These are phyloP conservation scores for Calocybe indica DNA, from an alignment of 768 basidiomycete genomes.

Conservation along the genomic window DNA sequence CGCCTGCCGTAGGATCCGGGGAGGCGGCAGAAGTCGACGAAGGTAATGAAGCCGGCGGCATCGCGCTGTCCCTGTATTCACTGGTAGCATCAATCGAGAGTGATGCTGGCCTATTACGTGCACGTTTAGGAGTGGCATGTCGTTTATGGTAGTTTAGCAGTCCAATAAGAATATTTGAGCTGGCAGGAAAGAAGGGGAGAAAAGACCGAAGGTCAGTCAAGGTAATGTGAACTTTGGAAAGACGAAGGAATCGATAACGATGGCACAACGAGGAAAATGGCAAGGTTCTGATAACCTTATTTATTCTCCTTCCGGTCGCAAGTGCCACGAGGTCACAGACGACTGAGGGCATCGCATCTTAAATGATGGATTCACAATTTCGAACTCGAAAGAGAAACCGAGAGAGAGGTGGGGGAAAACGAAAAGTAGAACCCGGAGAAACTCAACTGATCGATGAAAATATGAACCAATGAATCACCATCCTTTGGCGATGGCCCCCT, in stretches of 20 bases:
- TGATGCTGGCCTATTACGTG: conserved; percentile 6
- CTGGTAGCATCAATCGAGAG: not conserved
- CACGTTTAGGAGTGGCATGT: conserved; percentile 28
- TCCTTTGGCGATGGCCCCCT: conserved; percentile 23
- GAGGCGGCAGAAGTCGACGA: too few relatives aligned
- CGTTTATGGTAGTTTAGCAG: conserved; percentile 66
- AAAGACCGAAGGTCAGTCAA: conserved; percentile 22
- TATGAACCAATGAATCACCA: conserved; percentile 31
- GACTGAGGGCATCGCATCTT: too few relatives aligned
- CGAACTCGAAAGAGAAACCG: too few relatives aligned
- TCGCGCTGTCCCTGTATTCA: not conserved
- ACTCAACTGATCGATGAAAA: conserved; percentile 59
- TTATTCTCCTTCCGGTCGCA: too few relatives aligned
- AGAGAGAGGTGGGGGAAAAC: too few relatives aligned
- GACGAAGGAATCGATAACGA: too few relatives aligned
- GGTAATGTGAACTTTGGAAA: not conserved
- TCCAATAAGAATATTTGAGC: conserved; percentile 86
- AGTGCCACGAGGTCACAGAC: too few relatives aligned
- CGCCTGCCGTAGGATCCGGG: too few relatives aligned
- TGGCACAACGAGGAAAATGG: too few relatives aligned
- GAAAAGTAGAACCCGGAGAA: not conserved
- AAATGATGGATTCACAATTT: too few relatives aligned
- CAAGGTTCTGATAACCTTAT: too few relatives aligned
- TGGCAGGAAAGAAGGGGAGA: conserved; percentile 30
- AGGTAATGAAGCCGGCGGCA: too few relatives aligned